Evolutionary conservation across 352 stramenopile species (phyloP).

Genomic region (Phytophthora lateralis): DNA sequence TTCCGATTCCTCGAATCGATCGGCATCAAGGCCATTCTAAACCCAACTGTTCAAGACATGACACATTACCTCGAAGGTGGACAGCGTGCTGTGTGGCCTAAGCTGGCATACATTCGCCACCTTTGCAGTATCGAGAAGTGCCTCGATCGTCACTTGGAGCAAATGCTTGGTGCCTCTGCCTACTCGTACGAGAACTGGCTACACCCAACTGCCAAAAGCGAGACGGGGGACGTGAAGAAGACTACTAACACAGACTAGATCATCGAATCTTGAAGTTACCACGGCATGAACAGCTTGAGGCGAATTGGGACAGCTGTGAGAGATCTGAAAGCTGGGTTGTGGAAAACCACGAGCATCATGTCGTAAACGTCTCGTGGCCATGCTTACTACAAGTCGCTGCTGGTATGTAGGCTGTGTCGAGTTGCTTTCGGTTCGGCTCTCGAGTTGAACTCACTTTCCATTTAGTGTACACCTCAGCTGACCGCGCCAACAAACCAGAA

Average conservation of each 20-base stretch:
- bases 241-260: slow-evolving; percentile 17
- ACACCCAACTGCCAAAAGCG: slow-evolving; percentile 27
- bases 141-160: slow-evolving; percentile 46
- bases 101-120: slow-evolving; percentile 93
- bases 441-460: slow-evolving; percentile 10
- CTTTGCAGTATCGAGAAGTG: slow-evolving; percentile 93
- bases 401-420: neutral
- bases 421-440: neutral
- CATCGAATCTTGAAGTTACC: neutral
- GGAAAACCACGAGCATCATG: neutral
- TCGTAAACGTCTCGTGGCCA: slow-evolving; percentile 12
- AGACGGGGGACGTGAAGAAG: slow-evolving; percentile 12
- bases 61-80: slow-evolving; percentile 80
- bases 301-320: no score
- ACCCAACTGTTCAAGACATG: slow-evolving; percentile 80
- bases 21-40: slow-evolving; percentile 84
- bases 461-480: neutral
- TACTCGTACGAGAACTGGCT: slow-evolving; percentile 58
- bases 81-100: slow-evolving; percentile 90
- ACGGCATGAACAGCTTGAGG: no score
- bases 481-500: neutral
- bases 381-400: slow-evolving; percentile 19
- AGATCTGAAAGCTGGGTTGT: neutral
- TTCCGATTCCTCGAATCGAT: slow-evolving; percentile 88
- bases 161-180: slow-evolving; percentile 29